Evolutionary conservation across 2,329 filamentous ascomycete genomes (phyloP).

Genomic region (Cladosporium cucumerinum): DNA sequence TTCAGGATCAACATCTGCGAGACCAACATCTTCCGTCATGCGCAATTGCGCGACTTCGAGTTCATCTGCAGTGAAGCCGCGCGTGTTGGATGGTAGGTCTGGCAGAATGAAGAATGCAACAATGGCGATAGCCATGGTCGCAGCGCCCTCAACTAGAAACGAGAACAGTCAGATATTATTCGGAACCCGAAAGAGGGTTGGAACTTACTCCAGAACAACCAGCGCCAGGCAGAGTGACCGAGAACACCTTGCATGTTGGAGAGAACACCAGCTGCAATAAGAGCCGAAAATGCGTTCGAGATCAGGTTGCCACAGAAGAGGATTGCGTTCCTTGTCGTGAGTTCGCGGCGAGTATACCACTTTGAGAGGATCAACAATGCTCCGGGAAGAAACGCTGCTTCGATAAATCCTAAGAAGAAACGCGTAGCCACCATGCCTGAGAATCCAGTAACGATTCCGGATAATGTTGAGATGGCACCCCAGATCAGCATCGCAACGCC

Average conservation of each 20-base stretch:
- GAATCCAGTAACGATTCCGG: constrained; percentile 35
- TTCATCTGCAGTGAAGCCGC: constrained; percentile 51
- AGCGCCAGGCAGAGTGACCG: constrained; percentile 58
- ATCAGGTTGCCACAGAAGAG: constrained; percentile 51
- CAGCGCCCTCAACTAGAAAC: constrained; percentile 53
- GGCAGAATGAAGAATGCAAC: constrained; percentile 54
- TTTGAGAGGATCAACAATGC: constrained; percentile 44
- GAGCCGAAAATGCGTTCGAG: constrained; percentile 50
- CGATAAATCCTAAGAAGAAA: constrained; percentile 42
- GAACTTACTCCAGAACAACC: constrained; percentile 19
- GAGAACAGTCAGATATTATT: constrained; percentile 21
- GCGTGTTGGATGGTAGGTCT: constrained; percentile 52
- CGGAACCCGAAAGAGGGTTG: background rate
- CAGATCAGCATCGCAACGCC: constrained; percentile 34
- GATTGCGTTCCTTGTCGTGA: constrained; percentile 51
- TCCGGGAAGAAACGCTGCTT: constrained; percentile 44
- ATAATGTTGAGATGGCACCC: constrained; percentile 34
- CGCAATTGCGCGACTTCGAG: constrained; percentile 51
- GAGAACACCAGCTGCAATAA: constrained; percentile 60
- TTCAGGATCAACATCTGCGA: constrained; percentile 48
- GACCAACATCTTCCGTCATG: constrained; percentile 50
- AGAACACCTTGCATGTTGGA: constrained; percentile 57
- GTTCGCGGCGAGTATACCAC: constrained; percentile 54
- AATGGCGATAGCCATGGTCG: constrained; percentile 52
- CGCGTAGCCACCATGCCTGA: constrained; percentile 37